Base-by-base conservation (phyloP, 1,139 yeast species). In the Blastobotrys malaysiensis region DNA sequence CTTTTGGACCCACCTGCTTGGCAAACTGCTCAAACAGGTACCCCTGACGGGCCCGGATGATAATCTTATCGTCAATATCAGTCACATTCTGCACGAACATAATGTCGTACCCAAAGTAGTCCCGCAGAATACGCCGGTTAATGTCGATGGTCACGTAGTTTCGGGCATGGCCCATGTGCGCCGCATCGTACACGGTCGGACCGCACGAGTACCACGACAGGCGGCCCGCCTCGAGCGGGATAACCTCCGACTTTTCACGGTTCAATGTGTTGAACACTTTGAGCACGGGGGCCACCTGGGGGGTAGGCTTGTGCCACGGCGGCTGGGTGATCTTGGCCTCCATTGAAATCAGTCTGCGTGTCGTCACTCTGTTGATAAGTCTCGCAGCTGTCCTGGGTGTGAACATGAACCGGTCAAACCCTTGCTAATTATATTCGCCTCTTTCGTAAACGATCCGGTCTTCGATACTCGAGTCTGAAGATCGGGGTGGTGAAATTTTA, bases 91-190 rank as follows among this genome's bases (percentile, higher is more conserved):
- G 99, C 52, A 95, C 90, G 71, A 90, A 93, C 52, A 78, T 78
- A 49, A 93, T 80, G 63, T 88, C 83, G 73, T 88, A 93, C 19
- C 96, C 96, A 73, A 95, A 93, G 71, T 89, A 91, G 68, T 91
- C 90, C 69, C 84, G 88, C 61, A 93, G 70, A 50, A 95, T 80
- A 63, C 99, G 80, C 68, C 99, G 82, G 68, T 89, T 87, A 67
- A 93, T 89, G 70, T 95, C 99, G 53, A 89, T 88, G 9, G 97
- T 83, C 51, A 93, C 98, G 68, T 93, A 95, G 73, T 93, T 93
- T 71, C 99, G 78, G 19, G 99, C 99, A 72, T 95, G 99, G n/a
- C 99, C 99, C 97, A 93, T 89, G 68, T 93, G 99, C 52, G 95
- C 83, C 47, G 95, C 84, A 70, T 93, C 97, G 67, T 93, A 93